A percentile compares a stretch with the other conserved stretches of the same genome.
These are phyloP conservation scores for Trichosanthes cucumerina DNA, from an alignment of 306 rosid species.

Conservation along the genomic window DNA sequence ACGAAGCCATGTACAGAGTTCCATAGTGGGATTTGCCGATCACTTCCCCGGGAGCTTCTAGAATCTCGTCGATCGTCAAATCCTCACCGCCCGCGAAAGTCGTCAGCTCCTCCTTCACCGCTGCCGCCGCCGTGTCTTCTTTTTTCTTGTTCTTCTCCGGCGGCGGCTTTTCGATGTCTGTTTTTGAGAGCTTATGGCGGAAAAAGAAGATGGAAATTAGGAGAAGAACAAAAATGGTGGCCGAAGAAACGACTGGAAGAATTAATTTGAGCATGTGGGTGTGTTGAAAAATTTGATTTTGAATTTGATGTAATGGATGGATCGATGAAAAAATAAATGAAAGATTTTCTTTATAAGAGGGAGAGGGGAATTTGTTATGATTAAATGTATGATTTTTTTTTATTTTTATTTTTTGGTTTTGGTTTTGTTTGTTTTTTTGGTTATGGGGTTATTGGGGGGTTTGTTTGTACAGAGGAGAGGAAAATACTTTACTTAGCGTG, in stretches of 20 bases:
- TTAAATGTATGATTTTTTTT: not conserved
- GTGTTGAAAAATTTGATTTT: conserved; percentile 14
- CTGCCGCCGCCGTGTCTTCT: conserved; percentile 13
- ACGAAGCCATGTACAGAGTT: conserved; percentile 68
- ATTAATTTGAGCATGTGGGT: conserved; percentile 40
- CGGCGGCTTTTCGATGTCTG: conserved; percentile 32
- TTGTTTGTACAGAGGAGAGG: not conserved
- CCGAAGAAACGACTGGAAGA: conserved; percentile 26
- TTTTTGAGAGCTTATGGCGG: conserved; percentile 21
- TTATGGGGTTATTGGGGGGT: not conserved
- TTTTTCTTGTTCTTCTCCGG: conserved; percentile 32
- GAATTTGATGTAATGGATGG: not conserved
- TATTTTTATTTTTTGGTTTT: not conserved
- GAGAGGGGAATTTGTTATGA: not conserved
- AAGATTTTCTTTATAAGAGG: not conserved
- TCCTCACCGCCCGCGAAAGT: conserved; percentile 66
- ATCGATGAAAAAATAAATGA: not conserved
- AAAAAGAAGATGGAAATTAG: conserved; percentile 26
- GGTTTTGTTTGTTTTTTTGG: not conserved
- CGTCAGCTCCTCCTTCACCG: conserved; percentile 37
- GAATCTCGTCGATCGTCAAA: conserved; percentile 61
- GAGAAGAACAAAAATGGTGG: conserved; percentile 30
- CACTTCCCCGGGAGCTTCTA: conserved; percentile 96
- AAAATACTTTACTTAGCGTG: conserved; percentile 2
- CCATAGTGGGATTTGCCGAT: conserved; percentile 86